A percentile compares a stretch with the other conserved stretches of the same genome.
These are phyloP conservation scores for Globisporangium iwayamae DNA, from an alignment of 352 stramenopile genomes.

Conservation along the genomic window DNA sequence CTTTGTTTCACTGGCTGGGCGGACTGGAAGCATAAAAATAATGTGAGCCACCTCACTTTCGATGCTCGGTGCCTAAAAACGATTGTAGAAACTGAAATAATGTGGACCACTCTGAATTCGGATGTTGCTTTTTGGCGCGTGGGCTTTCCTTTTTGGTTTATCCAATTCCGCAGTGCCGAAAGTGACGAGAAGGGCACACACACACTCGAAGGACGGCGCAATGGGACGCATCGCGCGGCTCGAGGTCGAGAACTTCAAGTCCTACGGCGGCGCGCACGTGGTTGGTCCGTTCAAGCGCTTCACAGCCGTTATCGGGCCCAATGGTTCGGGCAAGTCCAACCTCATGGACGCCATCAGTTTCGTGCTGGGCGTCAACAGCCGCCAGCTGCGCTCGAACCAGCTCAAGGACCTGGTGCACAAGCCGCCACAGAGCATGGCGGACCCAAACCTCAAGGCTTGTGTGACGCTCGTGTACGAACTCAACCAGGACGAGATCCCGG, in stretches of 20 bases:
- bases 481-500: conserved; percentile 51
- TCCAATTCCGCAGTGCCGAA: background rate
- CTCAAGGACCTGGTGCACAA: conserved; percentile 96
- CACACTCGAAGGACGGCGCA: background rate
- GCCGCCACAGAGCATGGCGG: conserved; percentile 46
- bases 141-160: background rate
- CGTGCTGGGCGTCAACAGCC: conserved; percentile 95
- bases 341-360: conserved; percentile 98
- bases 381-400: conserved; percentile 94
- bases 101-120: background rate
- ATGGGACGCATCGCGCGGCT: conserved; percentile 91
- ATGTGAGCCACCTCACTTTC: background rate
- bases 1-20: background rate
- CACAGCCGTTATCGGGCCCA: conserved; percentile 97
- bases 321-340: conserved; percentile 94
- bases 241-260: conserved; percentile 99
- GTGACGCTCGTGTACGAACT: conserved; percentile 96
- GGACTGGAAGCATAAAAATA: background rate
- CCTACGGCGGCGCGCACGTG: conserved; percentile 90
- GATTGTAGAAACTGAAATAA: background rate
- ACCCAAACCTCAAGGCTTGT: conserved; percentile 50
- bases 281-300: conserved; percentile 98
- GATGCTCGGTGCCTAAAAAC: no score
- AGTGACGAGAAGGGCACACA: background rate
- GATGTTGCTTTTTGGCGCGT: background rate